These are phyloP conservation scores for Symbiodinium pilosum DNA, from an alignment of 73 alveolate genomes.

Conservation along the genomic window DNA sequence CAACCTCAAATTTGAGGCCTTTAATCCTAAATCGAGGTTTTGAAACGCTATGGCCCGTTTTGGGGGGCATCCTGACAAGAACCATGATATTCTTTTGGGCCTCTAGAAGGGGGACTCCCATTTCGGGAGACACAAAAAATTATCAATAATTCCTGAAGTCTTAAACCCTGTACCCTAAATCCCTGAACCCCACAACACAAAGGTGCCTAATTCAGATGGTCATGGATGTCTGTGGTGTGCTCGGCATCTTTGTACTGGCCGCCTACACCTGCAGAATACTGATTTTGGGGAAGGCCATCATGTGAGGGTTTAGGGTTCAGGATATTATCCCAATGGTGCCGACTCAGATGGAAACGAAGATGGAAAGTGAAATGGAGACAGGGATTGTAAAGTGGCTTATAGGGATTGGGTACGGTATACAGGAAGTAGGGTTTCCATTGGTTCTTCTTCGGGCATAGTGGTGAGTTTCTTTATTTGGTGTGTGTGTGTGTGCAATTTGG, in stretches of 20 bases:
- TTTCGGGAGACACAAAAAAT: too few relatives aligned
- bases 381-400: too few relatives aligned
- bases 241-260: conserved; percentile 25
- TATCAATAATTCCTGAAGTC: neutral
- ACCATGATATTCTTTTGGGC: neutral
- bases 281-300: neutral
- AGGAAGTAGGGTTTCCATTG: too few relatives aligned
- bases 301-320: neutral
- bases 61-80: neutral
- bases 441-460: too few relatives aligned
- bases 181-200: neutral
- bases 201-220: conserved; percentile 48
- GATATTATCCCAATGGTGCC: too few relatives aligned
- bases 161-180: neutral
- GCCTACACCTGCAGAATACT: neutral
- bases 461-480: too few relatives aligned
- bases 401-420: too few relatives aligned
- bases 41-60: neutral
- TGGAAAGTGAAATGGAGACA: too few relatives aligned
- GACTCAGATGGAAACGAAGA: too few relatives aligned
- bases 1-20: neutral
- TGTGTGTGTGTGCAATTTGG: too few relatives aligned
- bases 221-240: conserved; percentile 28
- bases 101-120: too few relatives aligned
- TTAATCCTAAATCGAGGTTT: neutral